Percentiles rank a stretch among this genome's conserved stretches.
Conservation (phyloP, 441 rosid genomes). For the Cnidoscolus chayamansa region DNA sequence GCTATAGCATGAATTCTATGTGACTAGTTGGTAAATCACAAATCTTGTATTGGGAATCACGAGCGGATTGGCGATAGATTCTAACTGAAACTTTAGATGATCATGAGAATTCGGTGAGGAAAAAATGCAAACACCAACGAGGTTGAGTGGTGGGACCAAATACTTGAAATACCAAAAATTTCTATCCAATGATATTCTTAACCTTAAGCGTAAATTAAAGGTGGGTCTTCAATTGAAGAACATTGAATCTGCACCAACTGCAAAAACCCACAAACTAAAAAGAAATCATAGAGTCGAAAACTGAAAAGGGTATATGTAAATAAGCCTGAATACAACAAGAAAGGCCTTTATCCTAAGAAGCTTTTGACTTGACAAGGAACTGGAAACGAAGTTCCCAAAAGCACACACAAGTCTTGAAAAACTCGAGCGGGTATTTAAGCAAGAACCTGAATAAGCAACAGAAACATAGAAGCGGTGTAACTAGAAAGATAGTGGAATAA, state of each 20-base stretch:
- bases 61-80: neutral
- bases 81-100: conserved; percentile 19
- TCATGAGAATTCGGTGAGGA: conserved; percentile 41
- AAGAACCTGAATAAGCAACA: conserved; percentile 31
- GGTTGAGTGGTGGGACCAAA: conserved; percentile 12
- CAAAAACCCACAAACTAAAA: conserved; percentile 11
- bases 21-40: conserved; percentile 17
- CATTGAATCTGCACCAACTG: neutral
- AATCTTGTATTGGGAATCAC: conserved; percentile 11
- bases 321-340: neutral
- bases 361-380: neutral
- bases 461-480: conserved; percentile 9
- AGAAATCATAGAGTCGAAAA: conserved; percentile 13
- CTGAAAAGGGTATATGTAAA: neutral
- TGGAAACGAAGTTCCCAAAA: conserved; percentile 9
- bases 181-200: conserved; percentile 3
- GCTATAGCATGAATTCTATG: conserved; percentile 25
- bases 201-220: conserved; percentile 16
- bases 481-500: conserved; percentile 8
- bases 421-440: conserved; percentile 36
- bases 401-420: conserved; percentile 13
- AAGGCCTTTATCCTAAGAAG: neutral
- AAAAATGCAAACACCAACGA: conserved; percentile 37
- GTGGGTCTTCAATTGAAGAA: neutral
- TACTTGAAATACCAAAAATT: conserved; percentile 15